Evolutionary conservation across 129 eudicot species (phyloP).

Genomic region (Chrysanthemum makinoi): DNA sequence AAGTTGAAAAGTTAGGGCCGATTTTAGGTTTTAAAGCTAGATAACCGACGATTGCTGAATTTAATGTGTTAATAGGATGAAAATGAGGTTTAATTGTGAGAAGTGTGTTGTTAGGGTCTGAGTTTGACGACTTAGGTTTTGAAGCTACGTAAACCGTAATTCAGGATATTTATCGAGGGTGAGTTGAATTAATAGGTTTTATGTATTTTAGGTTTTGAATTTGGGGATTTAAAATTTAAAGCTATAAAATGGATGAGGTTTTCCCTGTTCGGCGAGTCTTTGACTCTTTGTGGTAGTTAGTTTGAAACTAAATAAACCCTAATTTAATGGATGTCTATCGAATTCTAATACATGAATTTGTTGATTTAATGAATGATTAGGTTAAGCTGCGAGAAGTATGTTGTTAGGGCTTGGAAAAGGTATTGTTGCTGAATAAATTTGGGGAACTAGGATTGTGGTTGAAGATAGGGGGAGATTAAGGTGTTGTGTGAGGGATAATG

Average conservation of each 20-base stretch:
- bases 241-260: no score
- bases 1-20: no score
- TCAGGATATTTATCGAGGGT: neutral
- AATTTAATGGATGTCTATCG: neutral
- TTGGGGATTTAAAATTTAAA: no score
- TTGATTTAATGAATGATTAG: conserved; percentile 16
- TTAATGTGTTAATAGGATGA: neutral
- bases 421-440: conserved; percentile 18
- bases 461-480: conserved; percentile 9
- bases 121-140: neutral
- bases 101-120: neutral
- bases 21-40: no score
- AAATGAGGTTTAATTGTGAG: neutral
- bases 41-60: no score
- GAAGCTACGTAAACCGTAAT: neutral
- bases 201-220: no score
- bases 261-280: no score
- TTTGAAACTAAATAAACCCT: neutral
- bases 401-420: conserved; percentile 51
- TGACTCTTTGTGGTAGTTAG: neutral
- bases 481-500: conserved; percentile 69
- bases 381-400: conserved; percentile 35
- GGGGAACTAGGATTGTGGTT: conserved; percentile 2
- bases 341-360: neutral
- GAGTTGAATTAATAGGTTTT: neutral